Evolutionary conservation across 2,329 filamentous ascomycete species (phyloP).

Genomic region (Fusarium gaditjirri): DNA sequence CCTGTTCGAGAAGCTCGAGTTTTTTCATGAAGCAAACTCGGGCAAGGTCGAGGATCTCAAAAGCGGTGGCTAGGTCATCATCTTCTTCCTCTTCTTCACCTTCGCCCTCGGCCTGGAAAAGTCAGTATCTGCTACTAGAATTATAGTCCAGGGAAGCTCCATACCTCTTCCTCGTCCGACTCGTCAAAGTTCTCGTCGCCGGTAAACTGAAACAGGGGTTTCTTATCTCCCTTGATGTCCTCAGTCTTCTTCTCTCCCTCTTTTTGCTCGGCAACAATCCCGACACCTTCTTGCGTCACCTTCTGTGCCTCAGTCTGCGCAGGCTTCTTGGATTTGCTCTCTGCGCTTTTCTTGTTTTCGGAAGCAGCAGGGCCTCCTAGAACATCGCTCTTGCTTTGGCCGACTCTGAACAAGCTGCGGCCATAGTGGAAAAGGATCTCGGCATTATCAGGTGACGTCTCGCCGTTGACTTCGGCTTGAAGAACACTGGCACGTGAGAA

Average conservation of each 20-base stretch:
- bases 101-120: constrained; percentile 52
- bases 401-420: constrained; percentile 91
- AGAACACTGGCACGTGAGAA: constrained; percentile 91
- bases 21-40: constrained; percentile 71
- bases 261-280: constrained; percentile 57
- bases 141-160: neutral
- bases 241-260: constrained; percentile 53
- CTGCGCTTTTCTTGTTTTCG: constrained; percentile 55
- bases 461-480: constrained; percentile 91
- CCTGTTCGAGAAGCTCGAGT: constrained; percentile 54
- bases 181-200: constrained; percentile 95
- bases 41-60: constrained; percentile 85
- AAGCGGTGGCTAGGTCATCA: constrained; percentile 81
- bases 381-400: constrained; percentile 93
- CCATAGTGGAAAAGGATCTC: constrained; percentile 96
- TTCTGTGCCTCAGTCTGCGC: constrained; percentile 54
- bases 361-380: constrained; percentile 81
- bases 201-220: constrained; percentile 89
- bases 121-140: constrained; percentile 13
- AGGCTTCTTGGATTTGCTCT: constrained; percentile 52
- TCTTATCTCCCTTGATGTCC: constrained; percentile 63
- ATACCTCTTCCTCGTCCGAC: constrained; percentile 76
- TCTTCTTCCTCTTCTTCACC: constrained; percentile 66
- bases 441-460: constrained; percentile 89
- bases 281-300: constrained; percentile 58